These are phyloP conservation scores for Sparassis latifolia DNA, from an alignment of 1,284 basidiomycete genomes.

Conservation along the genomic window DNA sequence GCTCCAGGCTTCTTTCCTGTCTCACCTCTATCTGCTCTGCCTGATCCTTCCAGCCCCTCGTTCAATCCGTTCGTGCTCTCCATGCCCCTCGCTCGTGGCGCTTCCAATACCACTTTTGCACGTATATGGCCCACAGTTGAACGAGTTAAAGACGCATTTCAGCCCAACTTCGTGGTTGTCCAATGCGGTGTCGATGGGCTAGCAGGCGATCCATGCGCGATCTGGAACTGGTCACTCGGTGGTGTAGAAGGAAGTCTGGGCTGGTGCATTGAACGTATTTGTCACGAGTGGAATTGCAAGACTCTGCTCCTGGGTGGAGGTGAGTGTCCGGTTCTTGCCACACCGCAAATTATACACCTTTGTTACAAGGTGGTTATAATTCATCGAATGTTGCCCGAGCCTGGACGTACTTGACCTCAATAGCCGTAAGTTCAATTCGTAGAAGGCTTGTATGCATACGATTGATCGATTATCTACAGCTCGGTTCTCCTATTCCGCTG, in stretches of 20 bases:
- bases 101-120: conserved; percentile 54
- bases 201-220: conserved; percentile 74
- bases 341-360: neutral
- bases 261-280: conserved; percentile 56
- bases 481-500: conserved; percentile 43
- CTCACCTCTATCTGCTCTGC: conserved; percentile 47
- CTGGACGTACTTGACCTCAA: conserved; percentile 77
- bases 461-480: conserved; percentile 29
- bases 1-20: conserved; percentile 81
- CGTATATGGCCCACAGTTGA: conserved; percentile 63
- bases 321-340: conserved; percentile 22
- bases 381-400: conserved; percentile 77
- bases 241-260: conserved; percentile 57
- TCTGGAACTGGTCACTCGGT: conserved; percentile 73
- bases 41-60: conserved; percentile 30
- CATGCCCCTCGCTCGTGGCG: conserved; percentile 65
- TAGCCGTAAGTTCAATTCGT: conserved; percentile 43
- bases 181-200: conserved; percentile 88
- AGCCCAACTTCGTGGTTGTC: conserved; percentile 74
- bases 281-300: conserved; percentile 53
- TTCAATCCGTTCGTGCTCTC: conserved; percentile 74
- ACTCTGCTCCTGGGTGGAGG: conserved; percentile 64
- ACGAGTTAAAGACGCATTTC: conserved; percentile 52
- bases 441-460: neutral
- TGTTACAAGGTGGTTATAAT: conserved; percentile 67